Evolutionary conservation across 495 filamentous ascomycete genomes (phyloP).

Genomic region (Annulohypoxylon moriforme): DNA sequence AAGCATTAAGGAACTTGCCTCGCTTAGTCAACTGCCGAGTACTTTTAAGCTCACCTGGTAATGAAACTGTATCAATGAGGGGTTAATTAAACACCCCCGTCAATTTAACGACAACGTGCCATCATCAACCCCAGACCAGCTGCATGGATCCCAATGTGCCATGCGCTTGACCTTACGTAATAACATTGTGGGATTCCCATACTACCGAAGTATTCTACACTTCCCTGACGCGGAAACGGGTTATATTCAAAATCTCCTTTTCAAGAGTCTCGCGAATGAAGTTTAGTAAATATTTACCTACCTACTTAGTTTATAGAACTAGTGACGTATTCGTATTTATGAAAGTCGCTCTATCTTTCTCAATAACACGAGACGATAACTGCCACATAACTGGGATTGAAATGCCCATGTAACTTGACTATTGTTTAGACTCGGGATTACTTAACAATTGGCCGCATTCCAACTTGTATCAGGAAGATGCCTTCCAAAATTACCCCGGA

Average conservation of each 20-base stretch:
- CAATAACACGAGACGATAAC: neutral
- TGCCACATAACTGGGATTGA: neutral
- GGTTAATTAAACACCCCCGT: neutral
- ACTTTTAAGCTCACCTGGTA: neutral
- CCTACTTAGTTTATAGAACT: neutral
- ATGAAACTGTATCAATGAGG: neutral
- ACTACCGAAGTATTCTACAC: neutral
- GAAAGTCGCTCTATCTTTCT: neutral
- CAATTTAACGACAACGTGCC: neutral
- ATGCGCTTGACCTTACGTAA: neutral
- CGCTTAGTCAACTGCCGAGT: neutral
- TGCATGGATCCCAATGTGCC: neutral
- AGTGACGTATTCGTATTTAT: neutral
- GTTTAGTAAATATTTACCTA: too few relatives aligned
- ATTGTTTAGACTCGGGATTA: constrained; percentile 11
- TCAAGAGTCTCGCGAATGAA: too few relatives aligned
- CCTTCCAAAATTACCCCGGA: neutral
- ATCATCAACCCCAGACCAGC: neutral
- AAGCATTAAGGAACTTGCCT: neutral
- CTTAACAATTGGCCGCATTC: neutral
- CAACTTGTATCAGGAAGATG: neutral
- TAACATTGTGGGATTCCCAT: neutral
- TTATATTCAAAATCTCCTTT: neutral
- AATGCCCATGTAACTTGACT: neutral
- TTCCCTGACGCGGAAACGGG: neutral